Evolutionary conservation across 495 filamentous ascomycete species (phyloP).

Genomic region (Aspergillus campestris): DNA sequence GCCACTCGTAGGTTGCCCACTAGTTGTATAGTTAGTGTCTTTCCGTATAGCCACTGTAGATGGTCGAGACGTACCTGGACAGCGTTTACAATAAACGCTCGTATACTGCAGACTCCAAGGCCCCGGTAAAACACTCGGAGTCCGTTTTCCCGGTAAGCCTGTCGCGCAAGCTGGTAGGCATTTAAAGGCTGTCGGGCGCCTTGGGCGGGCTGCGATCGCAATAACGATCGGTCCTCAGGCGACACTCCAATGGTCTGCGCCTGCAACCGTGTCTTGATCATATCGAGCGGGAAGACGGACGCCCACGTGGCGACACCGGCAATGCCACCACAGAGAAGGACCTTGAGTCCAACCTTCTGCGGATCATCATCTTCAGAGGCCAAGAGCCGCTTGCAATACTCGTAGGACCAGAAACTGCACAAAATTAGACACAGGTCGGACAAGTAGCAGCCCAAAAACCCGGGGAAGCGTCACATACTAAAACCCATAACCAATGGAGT

Average conservation of each 20-base stretch:
- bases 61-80: constrained; percentile 38
- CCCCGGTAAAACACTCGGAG: constrained; percentile 65
- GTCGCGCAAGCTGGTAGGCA: constrained; percentile 52
- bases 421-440: constrained; percentile 9
- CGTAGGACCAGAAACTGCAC: constrained; percentile 73
- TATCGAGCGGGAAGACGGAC: constrained; percentile 79
- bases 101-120: constrained; percentile 63
- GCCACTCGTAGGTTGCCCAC: constrained; percentile 83
- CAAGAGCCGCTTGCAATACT: constrained; percentile 54
- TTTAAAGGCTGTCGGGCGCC: constrained; percentile 27
- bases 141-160: constrained; percentile 58
- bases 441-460: constrained; percentile 2
- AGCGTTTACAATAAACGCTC: constrained; percentile 81
- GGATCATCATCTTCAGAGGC: constrained; percentile 28
- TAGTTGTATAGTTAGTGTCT: constrained; percentile 19
- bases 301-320: constrained; percentile 81
- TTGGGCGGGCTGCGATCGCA: constrained; percentile 8
- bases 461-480: constrained; percentile 48
- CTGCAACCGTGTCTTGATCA: constrained; percentile 83
- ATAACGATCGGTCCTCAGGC: constrained; percentile 21
- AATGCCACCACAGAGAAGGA: constrained; percentile 73
- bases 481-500: constrained; percentile 84
- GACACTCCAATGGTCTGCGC: constrained; percentile 43
- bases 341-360: constrained; percentile 46
- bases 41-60: no score